phyloP scores from a whole-genome alignment of 306 rosid genomes.

The Glycine soja region DNA sequence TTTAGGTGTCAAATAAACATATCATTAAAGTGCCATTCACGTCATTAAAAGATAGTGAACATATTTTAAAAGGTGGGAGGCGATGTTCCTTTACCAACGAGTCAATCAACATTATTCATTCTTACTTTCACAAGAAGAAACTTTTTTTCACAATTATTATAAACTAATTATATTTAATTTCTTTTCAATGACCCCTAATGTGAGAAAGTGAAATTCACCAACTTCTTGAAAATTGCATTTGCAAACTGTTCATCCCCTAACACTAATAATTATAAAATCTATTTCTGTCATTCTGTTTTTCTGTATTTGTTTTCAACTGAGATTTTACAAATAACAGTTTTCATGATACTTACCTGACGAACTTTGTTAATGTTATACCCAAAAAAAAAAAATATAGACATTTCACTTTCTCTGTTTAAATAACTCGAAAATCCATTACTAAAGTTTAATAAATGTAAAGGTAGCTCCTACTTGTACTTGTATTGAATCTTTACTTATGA shows the following conservation, averaged over 20 bases:
- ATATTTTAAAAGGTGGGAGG: background rate
- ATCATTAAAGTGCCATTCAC: background rate
- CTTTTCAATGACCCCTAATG: too few relatives aligned
- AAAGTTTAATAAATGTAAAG: background rate
- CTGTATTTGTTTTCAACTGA: background rate
- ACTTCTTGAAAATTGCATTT: background rate
- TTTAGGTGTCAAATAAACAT: constrained; percentile 14
- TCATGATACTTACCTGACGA: too few relatives aligned
- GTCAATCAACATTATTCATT: background rate
- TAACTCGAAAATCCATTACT: background rate
- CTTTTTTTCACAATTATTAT: background rate
- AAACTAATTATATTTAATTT: background rate
- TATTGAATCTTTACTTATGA: too few relatives aligned
- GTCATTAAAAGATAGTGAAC: background rate
- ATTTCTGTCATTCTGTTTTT: too few relatives aligned
- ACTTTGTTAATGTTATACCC: too few relatives aligned
- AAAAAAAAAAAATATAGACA: too few relatives aligned
- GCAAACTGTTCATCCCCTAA: background rate
- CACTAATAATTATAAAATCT: too few relatives aligned
- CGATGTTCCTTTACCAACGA: background rate
- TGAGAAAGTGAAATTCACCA: too few relatives aligned
- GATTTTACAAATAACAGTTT: too few relatives aligned
- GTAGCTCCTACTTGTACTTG: background rate
- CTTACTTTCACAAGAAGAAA: background rate
- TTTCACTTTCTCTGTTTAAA: too few relatives aligned